Evolutionary conservation across 2,329 filamentous ascomycete species (phyloP), one percentile per base, ranked within the genome.

Genomic region (Fusarium sp.): DNA sequence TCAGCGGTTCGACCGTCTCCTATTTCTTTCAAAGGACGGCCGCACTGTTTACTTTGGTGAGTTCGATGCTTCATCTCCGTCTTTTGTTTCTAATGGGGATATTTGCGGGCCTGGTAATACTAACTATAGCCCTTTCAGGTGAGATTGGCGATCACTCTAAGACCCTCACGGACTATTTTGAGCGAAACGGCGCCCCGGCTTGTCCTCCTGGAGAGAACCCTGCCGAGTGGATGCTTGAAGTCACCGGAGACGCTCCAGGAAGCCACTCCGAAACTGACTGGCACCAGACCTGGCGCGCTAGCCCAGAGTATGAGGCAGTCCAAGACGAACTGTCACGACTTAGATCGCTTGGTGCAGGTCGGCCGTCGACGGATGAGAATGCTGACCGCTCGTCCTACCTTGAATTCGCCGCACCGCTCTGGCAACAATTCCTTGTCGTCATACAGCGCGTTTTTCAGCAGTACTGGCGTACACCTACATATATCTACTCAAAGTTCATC

Each of bases 201-300:
- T 88, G 88, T 30, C 82, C 83, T 1, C 70, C 80, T 3, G 85
- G 85, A 13, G 88, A 87, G 7, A 92, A 92, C 65, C 90, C 90
- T 1, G 90, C 90, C 0, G 90, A 92, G 74, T 91, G 87, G 81
- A 92, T 92, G 88, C 83, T 92, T 3, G 77, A 82, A 23, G 79
- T 80, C 15, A 78, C 79, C 40, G 76, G 77, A 1, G 78, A 74
- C 6, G 85, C 90, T 61, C 84, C 87, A 27, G 82, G 85, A 23
- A 83, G 84, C 18, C 89, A 78, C 5, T 77, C 78, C 0, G 77
- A 81, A 8, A 68, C 78, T 1, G 83, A 87, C 27, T 80, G 79
- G 79, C 73, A 69, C 36, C 73, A 74, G 18, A 72, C 76, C 6
- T 84, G 81, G 82, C 78, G 76, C 3, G 60, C 72, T 1, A 79